Conservation (phyloP, 305 asterid genomes). For the Ilex paraguariensis region DNA sequence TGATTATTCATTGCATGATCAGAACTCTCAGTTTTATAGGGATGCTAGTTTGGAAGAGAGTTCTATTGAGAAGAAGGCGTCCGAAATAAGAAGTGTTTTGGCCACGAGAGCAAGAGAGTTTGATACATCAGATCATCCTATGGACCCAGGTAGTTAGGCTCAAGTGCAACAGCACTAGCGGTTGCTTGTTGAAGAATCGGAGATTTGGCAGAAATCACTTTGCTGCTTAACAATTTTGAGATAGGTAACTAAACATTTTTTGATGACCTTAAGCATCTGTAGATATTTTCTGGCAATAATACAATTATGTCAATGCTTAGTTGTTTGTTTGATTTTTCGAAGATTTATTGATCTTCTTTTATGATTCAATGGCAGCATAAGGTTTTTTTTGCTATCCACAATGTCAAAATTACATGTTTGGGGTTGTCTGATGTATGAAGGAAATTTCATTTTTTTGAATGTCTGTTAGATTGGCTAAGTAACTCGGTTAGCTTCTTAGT, state of each 20-base stretch:
- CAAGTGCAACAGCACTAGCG: neutral
- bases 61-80: slow-evolving; percentile 26
- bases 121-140: neutral
- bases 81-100: slow-evolving; percentile 38
- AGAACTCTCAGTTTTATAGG: slow-evolving; percentile 7
- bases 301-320: too few species aligned
- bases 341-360: too few species aligned
- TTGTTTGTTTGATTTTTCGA: too few species aligned
- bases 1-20: slow-evolving; percentile 17
- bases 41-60: slow-evolving; percentile 17
- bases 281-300: too few species aligned
- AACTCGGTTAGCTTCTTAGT: too few species aligned
- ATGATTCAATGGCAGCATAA: too few species aligned
- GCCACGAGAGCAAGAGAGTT: slow-evolving; percentile 33
- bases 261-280: slow-evolving; percentile 3
- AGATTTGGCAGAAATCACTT: neutral
- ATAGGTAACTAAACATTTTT: slow-evolving; percentile 14
- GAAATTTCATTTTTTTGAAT: too few species aligned
- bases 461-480: too few species aligned
- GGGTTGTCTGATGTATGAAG: too few species aligned
- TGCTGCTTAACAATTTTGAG: slow-evolving; percentile 6
- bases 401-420: too few species aligned
- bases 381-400: too few species aligned
- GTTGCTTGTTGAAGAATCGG: neutral
- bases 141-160: slow-evolving; percentile 6